Percentiles rank a stretch among this genome's conserved stretches.
phyloP scores from a whole-genome alignment of 306 rosid genomes.

The Lathyrus oleraceus region DNA sequence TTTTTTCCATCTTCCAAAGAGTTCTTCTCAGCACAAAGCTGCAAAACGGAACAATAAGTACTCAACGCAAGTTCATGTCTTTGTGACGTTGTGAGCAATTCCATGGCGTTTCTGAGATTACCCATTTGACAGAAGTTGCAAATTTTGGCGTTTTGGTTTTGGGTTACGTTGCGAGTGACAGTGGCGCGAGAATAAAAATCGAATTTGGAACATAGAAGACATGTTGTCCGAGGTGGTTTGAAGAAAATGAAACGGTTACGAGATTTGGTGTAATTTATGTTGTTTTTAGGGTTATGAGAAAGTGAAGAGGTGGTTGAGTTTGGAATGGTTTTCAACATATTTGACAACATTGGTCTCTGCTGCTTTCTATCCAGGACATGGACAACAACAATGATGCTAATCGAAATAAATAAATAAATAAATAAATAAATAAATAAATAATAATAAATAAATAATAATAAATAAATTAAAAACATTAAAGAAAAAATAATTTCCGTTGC shows the following conservation, averaged over 20 bases:
- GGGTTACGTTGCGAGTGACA: not conserved
- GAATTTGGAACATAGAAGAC: conserved; percentile 31
- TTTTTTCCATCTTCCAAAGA: conserved; percentile 61
- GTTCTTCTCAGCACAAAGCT: conserved; percentile 66
- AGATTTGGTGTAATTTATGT: conserved; percentile 10
- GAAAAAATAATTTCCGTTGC: not conserved
- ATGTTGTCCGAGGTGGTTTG: conserved; percentile 35
- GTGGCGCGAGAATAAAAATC: conserved; percentile 26
- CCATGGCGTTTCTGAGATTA: conserved; percentile 55
- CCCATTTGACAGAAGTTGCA: conserved; percentile 52
- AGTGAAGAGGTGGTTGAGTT: conserved; percentile 28
- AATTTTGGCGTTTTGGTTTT: conserved; percentile 33
- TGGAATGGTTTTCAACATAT: conserved; percentile 37
- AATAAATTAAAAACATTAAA: not conserved
- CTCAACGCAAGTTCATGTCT: conserved; percentile 50
- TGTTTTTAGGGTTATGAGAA: conserved; percentile 9
- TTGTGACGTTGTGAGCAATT: conserved; percentile 42
- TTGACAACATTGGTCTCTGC: conserved; percentile 40
- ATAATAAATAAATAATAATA: not conserved
- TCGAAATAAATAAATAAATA: not conserved
- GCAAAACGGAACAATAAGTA: conserved; percentile 58
- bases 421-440: not conserved
- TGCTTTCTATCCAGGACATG: not conserved
- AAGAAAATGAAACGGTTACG: conserved; percentile 36
- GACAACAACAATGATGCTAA: not conserved